Evolutionary conservation across 495 filamentous ascomycete genomes (phyloP).

Genomic region (Penicillium paxilli): DNA sequence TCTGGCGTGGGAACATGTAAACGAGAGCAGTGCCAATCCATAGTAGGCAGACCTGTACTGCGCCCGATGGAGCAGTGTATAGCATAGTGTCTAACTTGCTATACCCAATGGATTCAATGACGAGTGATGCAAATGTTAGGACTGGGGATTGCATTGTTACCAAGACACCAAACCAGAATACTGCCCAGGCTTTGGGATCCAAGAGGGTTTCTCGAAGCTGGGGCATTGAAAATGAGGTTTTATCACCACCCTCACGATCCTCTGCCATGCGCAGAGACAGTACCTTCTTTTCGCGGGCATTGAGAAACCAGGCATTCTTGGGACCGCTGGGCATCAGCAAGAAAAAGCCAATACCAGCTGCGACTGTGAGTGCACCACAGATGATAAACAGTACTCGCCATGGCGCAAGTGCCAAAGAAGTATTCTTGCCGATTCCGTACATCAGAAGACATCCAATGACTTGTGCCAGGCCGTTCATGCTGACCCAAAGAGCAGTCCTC

Average conservation of each 20-base stretch:
- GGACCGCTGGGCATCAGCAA: slow-evolving; percentile 59
- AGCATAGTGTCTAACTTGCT: slow-evolving; percentile 31
- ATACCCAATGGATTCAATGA: slow-evolving; percentile 35
- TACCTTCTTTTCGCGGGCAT: slow-evolving; percentile 50
- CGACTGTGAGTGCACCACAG: slow-evolving; percentile 51
- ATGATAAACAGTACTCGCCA: slow-evolving; percentile 51
- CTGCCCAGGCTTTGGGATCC: slow-evolving; percentile 60
- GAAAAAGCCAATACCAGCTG: slow-evolving; percentile 51
- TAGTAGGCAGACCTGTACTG: slow-evolving; percentile 31
- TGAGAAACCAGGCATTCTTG: slow-evolving; percentile 59
- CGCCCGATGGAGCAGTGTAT: slow-evolving; percentile 31
- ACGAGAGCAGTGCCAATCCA: slow-evolving; percentile 31
- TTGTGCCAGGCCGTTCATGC: slow-evolving; percentile 55
- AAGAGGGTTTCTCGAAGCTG: slow-evolving; percentile 56
- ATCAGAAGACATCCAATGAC: slow-evolving; percentile 54
- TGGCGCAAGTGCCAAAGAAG: slow-evolving; percentile 31
- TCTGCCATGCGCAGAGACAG: slow-evolving; percentile 53
- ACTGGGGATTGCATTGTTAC: slow-evolving; percentile 27
- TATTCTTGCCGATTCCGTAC: slow-evolving; percentile 53
- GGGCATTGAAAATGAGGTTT: slow-evolving; percentile 51
- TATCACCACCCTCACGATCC: slow-evolving; percentile 62
- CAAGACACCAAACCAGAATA: slow-evolving; percentile 55
- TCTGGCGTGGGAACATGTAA: slow-evolving; percentile 20
- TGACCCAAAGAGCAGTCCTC: slow-evolving; percentile 46
- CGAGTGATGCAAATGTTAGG: slow-evolving; percentile 33